Evolutionary conservation across 306 rosid species (phyloP).

Genomic region (Cyclanthera cordifolia): DNA sequence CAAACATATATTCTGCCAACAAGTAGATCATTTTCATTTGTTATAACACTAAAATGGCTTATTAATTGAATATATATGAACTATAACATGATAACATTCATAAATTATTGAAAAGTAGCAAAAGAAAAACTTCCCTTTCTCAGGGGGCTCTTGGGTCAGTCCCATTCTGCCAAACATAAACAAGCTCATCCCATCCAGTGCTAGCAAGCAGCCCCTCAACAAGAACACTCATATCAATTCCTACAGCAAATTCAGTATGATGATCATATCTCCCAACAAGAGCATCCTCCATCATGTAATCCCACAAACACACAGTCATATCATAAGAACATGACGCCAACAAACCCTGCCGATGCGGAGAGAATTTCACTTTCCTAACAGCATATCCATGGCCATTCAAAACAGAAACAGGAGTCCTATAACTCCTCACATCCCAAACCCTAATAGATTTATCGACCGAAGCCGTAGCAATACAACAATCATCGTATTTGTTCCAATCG

Average conservation of each 20-base stretch:
- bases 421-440: conserved; percentile 78
- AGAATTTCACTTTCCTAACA: conserved; percentile 63
- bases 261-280: conserved; percentile 76
- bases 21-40: not conserved
- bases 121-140: conserved; percentile 21
- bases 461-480: conserved; percentile 58
- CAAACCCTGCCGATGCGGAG: conserved; percentile 55
- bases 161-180: conserved; percentile 84
- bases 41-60: not conserved
- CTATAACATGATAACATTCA: conserved; percentile 3
- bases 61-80: conserved; percentile 1
- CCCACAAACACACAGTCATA: conserved; percentile 89
- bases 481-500: conserved; percentile 93
- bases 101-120: not conserved
- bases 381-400: conserved; percentile 79
- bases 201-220: conserved; percentile 89
- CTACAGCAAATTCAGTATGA: conserved; percentile 80
- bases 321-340: conserved; percentile 77
- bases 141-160: conserved; percentile 81
- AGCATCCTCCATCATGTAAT: conserved; percentile 77
- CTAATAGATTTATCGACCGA: conserved; percentile 73
- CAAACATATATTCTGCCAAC: not conserved
- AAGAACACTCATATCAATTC: conserved; percentile 85
- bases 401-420: conserved; percentile 47
- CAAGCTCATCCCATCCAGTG: conserved; percentile 93